These are phyloP conservation scores for Abrus pulchellus DNA, from an alignment of 306 rosid genomes.

Conservation along the genomic window DNA sequence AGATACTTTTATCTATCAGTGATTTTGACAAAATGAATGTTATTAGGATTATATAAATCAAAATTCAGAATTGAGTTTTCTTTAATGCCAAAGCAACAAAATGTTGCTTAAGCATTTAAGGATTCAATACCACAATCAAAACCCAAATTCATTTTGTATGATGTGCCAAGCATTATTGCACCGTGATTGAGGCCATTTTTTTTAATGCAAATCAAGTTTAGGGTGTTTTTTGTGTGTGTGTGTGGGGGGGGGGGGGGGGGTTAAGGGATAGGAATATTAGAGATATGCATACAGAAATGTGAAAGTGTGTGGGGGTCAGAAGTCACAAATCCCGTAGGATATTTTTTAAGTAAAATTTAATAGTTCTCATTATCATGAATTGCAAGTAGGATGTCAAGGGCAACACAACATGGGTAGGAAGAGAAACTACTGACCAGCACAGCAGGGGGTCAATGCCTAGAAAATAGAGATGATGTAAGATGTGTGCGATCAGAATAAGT, in stretches of 20 bases:
- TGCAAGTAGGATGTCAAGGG: slow-evolving; percentile 6
- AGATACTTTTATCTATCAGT: not conserved
- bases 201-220: not conserved
- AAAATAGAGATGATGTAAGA: not conserved
- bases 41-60: not conserved
- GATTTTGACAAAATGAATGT: slow-evolving; percentile 1
- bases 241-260: not conserved
- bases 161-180: slow-evolving; percentile 4
- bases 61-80: not conserved
- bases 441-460: slow-evolving; percentile 6
- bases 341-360: not conserved
- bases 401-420: not conserved
- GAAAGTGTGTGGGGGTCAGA: slow-evolving; percentile 12
- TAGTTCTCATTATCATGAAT: slow-evolving; percentile 31
- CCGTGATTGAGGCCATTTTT: not conserved
- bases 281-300: slow-evolving; percentile 7
- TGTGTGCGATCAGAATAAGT: slow-evolving; percentile 17
- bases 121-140: not conserved
- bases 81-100: not conserved
- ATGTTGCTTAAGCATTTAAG: not conserved
- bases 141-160: not conserved
- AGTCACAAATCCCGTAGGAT: slow-evolving; percentile 44
- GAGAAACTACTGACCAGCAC: slow-evolving; percentile 30
- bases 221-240: not conserved
- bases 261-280: slow-evolving; percentile 17